phyloP scores from a whole-genome alignment of 116 monocot genomes.

The Dioscorea cayenensis region DNA sequence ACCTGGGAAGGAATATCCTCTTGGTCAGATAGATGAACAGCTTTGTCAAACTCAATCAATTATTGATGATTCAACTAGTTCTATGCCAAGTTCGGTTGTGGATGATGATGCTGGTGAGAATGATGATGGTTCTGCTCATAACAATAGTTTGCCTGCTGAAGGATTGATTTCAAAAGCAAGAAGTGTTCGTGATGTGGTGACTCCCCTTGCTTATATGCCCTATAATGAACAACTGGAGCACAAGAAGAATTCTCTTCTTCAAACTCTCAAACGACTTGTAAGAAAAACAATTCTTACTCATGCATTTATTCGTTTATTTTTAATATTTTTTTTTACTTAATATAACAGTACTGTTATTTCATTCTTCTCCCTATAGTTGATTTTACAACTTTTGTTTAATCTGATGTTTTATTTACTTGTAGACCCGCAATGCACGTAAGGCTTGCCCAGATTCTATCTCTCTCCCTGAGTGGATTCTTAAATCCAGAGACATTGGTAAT shows the following conservation, averaged over 20 bases:
- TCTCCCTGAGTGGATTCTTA: slow-evolving; percentile 87
- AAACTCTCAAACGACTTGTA: slow-evolving; percentile 78
- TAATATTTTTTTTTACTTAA: not conserved
- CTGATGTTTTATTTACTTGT: slow-evolving; percentile 10
- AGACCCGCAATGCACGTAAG: slow-evolving; percentile 90
- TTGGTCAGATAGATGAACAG: slow-evolving; percentile 1
- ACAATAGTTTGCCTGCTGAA: slow-evolving; percentile 17
- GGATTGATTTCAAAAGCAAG: slow-evolving; percentile 30
- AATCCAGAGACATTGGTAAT: slow-evolving; percentile 80
- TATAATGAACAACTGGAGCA: slow-evolving; percentile 81
- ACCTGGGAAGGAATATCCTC: slow-evolving; percentile 8
- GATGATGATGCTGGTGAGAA: slow-evolving; percentile 12
- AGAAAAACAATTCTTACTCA: slow-evolving; percentile 9
- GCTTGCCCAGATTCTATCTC: slow-evolving; percentile 75
- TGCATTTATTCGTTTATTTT: not conserved
- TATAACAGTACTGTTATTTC: not conserved
- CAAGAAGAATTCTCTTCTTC: slow-evolving; percentile 61
- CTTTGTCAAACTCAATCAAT: not conserved
- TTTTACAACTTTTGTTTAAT: not conserved
- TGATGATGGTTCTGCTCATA: slow-evolving; percentile 16
- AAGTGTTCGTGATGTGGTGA: slow-evolving; percentile 63
- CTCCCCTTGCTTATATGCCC: slow-evolving; percentile 75
- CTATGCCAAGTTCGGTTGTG: not conserved
- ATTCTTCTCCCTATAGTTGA: not conserved
- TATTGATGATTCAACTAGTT: slow-evolving; percentile 4